phyloP scores from a whole-genome alignment of 768 basidiomycete genomes.

The Lyophyllum shimeji region DNA sequence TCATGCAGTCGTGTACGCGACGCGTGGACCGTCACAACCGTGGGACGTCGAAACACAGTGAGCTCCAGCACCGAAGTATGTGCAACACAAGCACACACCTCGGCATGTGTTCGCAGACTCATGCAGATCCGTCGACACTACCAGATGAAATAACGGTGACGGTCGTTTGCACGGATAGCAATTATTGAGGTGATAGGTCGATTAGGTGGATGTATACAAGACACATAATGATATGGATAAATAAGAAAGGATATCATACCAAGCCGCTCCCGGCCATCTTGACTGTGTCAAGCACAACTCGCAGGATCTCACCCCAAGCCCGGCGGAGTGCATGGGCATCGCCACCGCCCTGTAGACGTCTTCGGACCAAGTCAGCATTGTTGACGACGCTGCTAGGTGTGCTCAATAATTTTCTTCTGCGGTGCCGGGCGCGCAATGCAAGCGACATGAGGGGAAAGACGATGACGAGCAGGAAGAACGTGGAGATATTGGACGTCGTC shows the following conservation, averaged over 20 bases:
- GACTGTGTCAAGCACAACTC: constrained; percentile 62
- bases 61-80: no score
- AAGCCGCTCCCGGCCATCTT: constrained; percentile 80
- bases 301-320: constrained; percentile 51
- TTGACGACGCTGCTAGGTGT: constrained; percentile 23
- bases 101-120: no score
- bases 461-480: constrained; percentile 47
- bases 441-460: constrained; percentile 47
- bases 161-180: background rate
- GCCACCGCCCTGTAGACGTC: constrained; percentile 44
- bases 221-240: background rate
- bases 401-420: constrained; percentile 29
- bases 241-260: constrained; percentile 39
- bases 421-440: constrained; percentile 49
- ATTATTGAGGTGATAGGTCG: background rate
- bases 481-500: constrained; percentile 44
- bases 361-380: constrained; percentile 59
- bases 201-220: constrained; percentile 1
- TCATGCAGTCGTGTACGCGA: no score
- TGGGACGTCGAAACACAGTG: no score
- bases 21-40: no score
- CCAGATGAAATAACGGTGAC: no score
- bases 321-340: constrained; percentile 35
- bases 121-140: no score
- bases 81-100: no score